Conservation (phyloP, 257 asterid species). For the Salvia splendens region DNA sequence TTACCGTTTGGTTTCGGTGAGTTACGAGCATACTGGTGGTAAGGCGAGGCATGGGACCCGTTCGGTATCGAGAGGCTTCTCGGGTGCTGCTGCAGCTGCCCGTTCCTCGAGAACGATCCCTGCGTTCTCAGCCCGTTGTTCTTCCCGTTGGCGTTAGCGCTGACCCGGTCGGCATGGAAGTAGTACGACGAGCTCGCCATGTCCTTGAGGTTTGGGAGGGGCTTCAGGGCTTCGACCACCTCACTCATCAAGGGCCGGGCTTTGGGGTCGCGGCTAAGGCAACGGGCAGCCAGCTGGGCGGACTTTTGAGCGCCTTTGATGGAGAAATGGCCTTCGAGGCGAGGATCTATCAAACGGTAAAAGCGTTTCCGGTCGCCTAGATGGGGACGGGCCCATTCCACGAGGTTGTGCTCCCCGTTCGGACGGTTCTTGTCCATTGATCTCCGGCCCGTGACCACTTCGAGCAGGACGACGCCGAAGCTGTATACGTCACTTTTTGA, state of each 20-base stretch:
- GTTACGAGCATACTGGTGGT: conserved; percentile 43
- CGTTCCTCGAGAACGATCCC: conserved; percentile 44
- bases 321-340: conserved; percentile 66
- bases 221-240: conserved; percentile 61
- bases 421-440: conserved; percentile 73
- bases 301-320: conserved; percentile 70
- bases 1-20: conserved; percentile 57
- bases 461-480: conserved; percentile 62
- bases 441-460: conserved; percentile 63
- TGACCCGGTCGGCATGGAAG: conserved; percentile 52
- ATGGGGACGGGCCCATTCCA: conserved; percentile 68
- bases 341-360: conserved; percentile 58
- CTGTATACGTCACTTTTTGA: conserved; percentile 68
- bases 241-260: conserved; percentile 59
- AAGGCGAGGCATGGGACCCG: conserved; percentile 49
- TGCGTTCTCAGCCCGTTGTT: conserved; percentile 38
- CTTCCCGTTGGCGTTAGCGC: conserved; percentile 43
- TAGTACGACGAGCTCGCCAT: conserved; percentile 71
- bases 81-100: conserved; percentile 40
- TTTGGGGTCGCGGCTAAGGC: conserved; percentile 62
- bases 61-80: conserved; percentile 57
- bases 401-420: conserved; percentile 63
- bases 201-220: conserved; percentile 64
- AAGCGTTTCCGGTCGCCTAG: conserved; percentile 54
- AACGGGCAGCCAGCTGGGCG: conserved; percentile 55